Evolutionary conservation across 116 monocot genomes (phyloP).

Genomic region (Iris pallida): DNA sequence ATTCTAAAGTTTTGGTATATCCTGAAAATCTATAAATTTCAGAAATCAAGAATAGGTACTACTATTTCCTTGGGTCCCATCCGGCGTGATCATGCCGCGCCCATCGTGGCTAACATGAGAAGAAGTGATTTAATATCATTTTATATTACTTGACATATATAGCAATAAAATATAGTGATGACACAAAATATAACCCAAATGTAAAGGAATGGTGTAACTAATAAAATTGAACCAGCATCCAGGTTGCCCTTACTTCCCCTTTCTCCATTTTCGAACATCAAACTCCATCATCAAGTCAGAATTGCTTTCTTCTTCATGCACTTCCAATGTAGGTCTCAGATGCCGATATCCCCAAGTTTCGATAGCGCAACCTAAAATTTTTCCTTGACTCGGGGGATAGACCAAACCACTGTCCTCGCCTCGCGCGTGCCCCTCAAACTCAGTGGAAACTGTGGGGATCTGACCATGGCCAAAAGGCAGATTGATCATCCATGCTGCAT

Average conservation of each 20-base stretch:
- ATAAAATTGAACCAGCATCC: constrained; percentile 2
- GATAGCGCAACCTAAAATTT: not conserved
- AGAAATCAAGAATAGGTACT: too few species aligned
- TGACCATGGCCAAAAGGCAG: constrained; percentile 53
- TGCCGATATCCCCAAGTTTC: not conserved
- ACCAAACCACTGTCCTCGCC: not conserved
- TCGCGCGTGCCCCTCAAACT: not conserved
- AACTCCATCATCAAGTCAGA: not conserved
- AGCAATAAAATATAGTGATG: constrained; percentile 2
- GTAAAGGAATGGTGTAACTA: constrained; percentile 6
- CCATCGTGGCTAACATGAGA: too few species aligned
- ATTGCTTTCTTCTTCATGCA: not conserved
- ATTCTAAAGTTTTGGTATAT: too few species aligned
- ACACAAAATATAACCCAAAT: not conserved
- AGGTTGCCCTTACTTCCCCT: not conserved
- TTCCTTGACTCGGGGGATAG: too few species aligned
- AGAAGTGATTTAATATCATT: constrained; percentile 2
- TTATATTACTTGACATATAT: constrained; percentile 11
- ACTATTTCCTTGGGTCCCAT: too few species aligned
- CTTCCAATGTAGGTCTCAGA: not conserved
- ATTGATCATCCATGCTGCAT: constrained; percentile 72
- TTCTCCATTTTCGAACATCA: not conserved
- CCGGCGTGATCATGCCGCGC: too few species aligned
- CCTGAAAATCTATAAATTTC: too few species aligned
- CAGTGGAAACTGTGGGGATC: constrained; percentile 42